Evolutionary conservation across 768 basidiomycete genomes (phyloP).

Genomic region (Coprinopsis sp.): DNA sequence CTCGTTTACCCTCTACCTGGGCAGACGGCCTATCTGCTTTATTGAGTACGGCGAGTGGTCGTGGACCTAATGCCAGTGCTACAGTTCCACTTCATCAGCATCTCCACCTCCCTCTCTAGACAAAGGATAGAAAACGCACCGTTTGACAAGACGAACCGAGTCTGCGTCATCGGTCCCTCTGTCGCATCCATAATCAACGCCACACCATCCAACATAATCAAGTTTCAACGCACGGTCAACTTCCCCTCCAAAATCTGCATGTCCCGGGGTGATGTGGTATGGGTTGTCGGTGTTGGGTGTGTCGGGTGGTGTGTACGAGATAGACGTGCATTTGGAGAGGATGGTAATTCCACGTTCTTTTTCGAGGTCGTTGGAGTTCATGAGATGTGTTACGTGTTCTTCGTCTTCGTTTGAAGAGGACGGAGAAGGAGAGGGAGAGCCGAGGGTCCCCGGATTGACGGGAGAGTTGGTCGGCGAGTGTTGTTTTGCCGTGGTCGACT

Average conservation of each 20-base stretch:
- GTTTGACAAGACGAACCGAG: constrained; percentile 46
- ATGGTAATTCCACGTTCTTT: constrained; percentile 60
- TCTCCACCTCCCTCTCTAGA: constrained; percentile 36
- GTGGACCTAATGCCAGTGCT: constrained; percentile 9
- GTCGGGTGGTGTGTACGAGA: too few relatives aligned
- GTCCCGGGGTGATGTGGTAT: constrained; percentile 58
- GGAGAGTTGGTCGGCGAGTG: constrained; percentile 46
- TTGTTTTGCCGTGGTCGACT: too few relatives aligned
- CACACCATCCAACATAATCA: constrained; percentile 59
- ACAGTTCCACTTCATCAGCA: constrained; percentile 39
- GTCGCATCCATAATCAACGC: constrained; percentile 58
- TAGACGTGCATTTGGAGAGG: constrained; percentile 53
- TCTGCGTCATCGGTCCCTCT: constrained; percentile 60
- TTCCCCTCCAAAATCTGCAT: constrained; percentile 61
- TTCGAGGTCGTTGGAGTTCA: constrained; percentile 53
- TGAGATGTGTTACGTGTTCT: constrained; percentile 40
- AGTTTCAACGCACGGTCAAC: constrained; percentile 57
- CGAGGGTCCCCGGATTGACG: constrained; percentile 46
- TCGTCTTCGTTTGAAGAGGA: constrained; percentile 22
- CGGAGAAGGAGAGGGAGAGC: too few relatives aligned
- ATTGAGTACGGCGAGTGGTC: constrained; percentile 47
- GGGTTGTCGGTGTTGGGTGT: constrained; percentile 42
- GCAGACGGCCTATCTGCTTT: constrained; percentile 43
- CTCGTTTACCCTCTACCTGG: constrained; percentile 33
- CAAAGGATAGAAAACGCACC: too few relatives aligned